Evolutionary conservation across 2,329 filamentous ascomycete species (phyloP).

Genomic region (Aureobasidium sp.): DNA sequence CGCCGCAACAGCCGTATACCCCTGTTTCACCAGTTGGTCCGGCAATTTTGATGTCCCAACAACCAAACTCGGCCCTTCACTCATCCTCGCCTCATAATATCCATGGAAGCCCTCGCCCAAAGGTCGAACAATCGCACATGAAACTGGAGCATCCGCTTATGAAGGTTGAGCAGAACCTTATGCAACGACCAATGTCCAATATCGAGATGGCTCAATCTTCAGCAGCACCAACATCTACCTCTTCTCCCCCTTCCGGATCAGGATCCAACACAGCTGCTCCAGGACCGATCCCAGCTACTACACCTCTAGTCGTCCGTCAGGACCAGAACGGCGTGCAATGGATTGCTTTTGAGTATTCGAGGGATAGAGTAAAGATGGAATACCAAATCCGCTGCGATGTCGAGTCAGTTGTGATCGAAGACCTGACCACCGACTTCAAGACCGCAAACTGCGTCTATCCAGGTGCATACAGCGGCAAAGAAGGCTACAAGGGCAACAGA

Average conservation of each 20-base stretch:
- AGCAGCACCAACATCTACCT: constrained; percentile 16
- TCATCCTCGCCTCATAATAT: constrained; percentile 47
- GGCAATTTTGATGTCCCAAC: constrained; percentile 50
- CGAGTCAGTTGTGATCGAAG: constrained; percentile 88
- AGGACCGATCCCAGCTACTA: constrained; percentile 93
- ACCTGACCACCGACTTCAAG: constrained; percentile 82
- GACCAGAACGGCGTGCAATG: constrained; percentile 96
- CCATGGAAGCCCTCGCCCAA: constrained; percentile 51
- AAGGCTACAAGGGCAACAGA: constrained; percentile 92
- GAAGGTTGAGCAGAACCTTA: constrained; percentile 34
- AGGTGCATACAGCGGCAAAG: constrained; percentile 86
- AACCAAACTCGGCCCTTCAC: constrained; percentile 29
- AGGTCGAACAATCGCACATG: constrained; percentile 27
- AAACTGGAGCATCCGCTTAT: constrained; percentile 6
- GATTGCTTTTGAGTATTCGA: constrained; percentile 98
- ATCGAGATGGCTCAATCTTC: constrained; percentile 21
- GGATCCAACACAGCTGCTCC: constrained; percentile 82
- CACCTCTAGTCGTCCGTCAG: constrained; percentile 85
- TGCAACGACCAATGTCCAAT: constrained; percentile 52
- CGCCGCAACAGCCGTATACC: constrained; percentile 45
- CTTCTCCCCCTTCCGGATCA: constrained; percentile 28
- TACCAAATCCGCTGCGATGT: constrained; percentile 98
- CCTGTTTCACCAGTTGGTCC: constrained; percentile 43
- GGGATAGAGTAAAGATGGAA: constrained; percentile 97
- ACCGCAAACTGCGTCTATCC: constrained; percentile 98